Evolutionary conservation across 768 basidiomycete species (phyloP).

Genomic region (Rossbeevera mucosa): DNA sequence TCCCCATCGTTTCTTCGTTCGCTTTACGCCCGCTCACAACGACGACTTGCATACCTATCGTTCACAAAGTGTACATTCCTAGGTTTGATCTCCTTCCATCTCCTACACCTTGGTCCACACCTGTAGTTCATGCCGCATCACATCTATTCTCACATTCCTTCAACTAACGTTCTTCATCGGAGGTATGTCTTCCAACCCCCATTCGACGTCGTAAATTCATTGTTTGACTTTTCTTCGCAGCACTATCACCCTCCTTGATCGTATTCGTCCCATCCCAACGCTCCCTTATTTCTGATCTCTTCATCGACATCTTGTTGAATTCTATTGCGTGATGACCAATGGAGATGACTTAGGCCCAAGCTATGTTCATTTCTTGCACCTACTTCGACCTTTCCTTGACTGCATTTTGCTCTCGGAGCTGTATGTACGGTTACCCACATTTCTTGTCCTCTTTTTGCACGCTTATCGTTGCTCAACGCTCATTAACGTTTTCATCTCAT

Average conservation of each 20-base stretch:
- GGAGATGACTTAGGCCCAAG: not conserved
- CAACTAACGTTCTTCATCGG: conserved; percentile 4
- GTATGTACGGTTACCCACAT: not conserved
- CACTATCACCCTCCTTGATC: conserved; percentile 6
- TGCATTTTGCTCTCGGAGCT: not conserved
- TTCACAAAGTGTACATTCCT: conserved; percentile 1
- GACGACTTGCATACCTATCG: not conserved
- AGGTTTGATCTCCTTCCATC: not conserved
- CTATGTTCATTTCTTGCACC: not conserved
- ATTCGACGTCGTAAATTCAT: not conserved
- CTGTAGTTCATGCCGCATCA: not conserved
- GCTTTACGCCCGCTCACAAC: conserved; percentile 1
- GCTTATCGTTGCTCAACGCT: not conserved
- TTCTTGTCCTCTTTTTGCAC: conserved; percentile 1
- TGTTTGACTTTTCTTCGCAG: not conserved
- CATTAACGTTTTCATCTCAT: not conserved
- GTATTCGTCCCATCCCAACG: not conserved
- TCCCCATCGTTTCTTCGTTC: conserved; percentile 6
- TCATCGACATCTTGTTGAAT: not conserved
- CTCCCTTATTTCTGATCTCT: conserved; percentile 1
- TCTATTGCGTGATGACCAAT: not conserved
- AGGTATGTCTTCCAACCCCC: conserved; percentile 11
- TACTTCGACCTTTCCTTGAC: not conserved
- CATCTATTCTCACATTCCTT: conserved; percentile 7
- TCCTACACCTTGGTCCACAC: not conserved